These are phyloP conservation scores for Cercophora samala DNA, from an alignment of 495 filamentous ascomycete species.

Conservation along the genomic window DNA sequence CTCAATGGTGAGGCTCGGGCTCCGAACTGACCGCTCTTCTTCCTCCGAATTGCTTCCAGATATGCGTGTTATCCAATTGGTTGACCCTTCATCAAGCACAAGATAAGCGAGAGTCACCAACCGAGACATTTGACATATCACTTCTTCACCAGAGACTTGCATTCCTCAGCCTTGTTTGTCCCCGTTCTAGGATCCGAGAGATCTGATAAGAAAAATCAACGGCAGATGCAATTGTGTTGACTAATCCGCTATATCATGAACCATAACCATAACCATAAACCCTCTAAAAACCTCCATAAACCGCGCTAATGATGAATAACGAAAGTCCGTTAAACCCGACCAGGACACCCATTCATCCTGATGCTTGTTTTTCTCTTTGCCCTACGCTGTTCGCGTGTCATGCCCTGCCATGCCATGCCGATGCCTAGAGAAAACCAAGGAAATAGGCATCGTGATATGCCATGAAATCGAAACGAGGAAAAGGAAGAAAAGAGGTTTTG, in stretches of 20 bases:
- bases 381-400: neutral
- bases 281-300: neutral
- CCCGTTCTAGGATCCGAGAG: too few relatives aligned
- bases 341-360: neutral
- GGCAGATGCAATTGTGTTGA: too few relatives aligned
- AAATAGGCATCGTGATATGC: neutral
- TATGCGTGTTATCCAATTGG: neutral
- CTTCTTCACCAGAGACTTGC: neutral
- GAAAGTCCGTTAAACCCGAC: neutral
- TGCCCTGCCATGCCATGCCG: neutral
- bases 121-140: neutral
- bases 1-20: neutral
- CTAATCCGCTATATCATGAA: neutral
- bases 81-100: neutral
- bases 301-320: neutral
- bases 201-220: too few relatives aligned
- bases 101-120: neutral
- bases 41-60: neutral
- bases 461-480: neutral
- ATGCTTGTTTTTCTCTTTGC: neutral
- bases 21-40: neutral
- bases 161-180: neutral
- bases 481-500: neutral
- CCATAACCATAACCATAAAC: neutral
- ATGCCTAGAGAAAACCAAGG: neutral